A percentile compares a stretch with the other conserved stretches of the same genome.
phyloP scores from a whole-genome alignment of 176 grass and related monocot species.

The Oryza brachyantha region DNA sequence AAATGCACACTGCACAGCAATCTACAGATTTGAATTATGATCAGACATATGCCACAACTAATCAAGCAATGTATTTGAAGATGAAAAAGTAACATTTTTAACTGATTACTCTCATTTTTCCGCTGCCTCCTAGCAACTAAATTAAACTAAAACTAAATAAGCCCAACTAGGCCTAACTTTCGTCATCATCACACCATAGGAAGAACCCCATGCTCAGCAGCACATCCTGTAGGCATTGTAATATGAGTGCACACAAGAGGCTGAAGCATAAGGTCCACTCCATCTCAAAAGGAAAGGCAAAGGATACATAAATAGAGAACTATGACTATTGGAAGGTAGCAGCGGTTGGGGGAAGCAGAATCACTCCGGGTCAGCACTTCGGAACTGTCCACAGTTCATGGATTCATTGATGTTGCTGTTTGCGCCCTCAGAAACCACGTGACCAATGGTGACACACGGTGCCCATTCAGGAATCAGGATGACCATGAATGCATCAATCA shows the following conservation, averaged over 20 bases:
- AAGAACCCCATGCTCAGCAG: constrained; percentile 19
- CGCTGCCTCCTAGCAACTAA: neutral
- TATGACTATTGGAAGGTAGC: neutral
- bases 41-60: neutral
- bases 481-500: constrained; percentile 49
- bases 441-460: constrained; percentile 1
- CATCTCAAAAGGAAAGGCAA: neutral
- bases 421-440: constrained; percentile 8
- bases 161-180: constrained; percentile 16
- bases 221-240: constrained; percentile 11
- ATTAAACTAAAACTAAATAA: neutral
- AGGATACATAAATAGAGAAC: constrained; percentile 14
- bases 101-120: neutral
- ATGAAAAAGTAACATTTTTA: neutral
- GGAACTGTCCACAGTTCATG: neutral
- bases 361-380: neutral
- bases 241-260: constrained; percentile 4
- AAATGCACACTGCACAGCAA: neutral
- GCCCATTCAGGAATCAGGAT: constrained; percentile 37
- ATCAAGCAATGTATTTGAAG: neutral
- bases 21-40: neutral
- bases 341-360: constrained; percentile 17
- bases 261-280: constrained; percentile 10
- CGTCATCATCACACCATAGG: constrained; percentile 19
- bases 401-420: constrained; percentile 18